Percentiles rank a stretch among this genome's conserved stretches.
Conservation (phyloP, 2,329 filamentous ascomycete species). For the Penicillium sumatraense region DNA sequence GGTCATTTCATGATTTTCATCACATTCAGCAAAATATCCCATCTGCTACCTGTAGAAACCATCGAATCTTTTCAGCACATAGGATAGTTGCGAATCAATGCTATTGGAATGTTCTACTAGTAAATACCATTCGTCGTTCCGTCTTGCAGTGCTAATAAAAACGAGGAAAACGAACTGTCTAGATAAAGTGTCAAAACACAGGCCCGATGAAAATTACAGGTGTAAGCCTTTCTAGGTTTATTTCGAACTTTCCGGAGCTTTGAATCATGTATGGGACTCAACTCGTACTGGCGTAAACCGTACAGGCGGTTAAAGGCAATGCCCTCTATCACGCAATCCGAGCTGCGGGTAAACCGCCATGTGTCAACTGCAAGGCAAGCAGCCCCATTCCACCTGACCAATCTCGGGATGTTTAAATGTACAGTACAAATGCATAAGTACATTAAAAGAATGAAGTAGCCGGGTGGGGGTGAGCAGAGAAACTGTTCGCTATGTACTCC, state of each 20-base stretch:
- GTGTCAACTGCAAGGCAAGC: conserved; percentile 1
- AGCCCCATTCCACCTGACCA: neutral
- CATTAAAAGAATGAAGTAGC: neutral
- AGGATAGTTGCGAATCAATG: too few species aligned
- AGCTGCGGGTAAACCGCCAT: neutral
- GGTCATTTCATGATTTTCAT: too few species aligned
- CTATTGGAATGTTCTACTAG: too few species aligned
- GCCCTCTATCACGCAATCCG: neutral
- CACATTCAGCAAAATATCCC: too few species aligned
- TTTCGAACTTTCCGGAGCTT: neutral
- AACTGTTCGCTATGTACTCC: too few species aligned
- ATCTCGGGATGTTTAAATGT: neutral
- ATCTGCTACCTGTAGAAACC: too few species aligned
- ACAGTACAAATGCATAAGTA: neutral
- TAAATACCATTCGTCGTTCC: neutral
- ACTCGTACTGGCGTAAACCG: neutral
- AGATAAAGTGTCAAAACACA: neutral
- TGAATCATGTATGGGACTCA: neutral
- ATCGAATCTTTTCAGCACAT: too few species aligned
- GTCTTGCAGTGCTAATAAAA: neutral
- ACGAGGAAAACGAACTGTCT: neutral
- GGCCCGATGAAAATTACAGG: neutral
- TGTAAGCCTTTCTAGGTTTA: neutral
- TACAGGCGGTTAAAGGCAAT: neutral
- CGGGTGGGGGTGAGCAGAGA: too few species aligned